phyloP scores from a whole-genome alignment of 1,139 yeast species.

The Scheffersomyces illinoinensis region DNA sequence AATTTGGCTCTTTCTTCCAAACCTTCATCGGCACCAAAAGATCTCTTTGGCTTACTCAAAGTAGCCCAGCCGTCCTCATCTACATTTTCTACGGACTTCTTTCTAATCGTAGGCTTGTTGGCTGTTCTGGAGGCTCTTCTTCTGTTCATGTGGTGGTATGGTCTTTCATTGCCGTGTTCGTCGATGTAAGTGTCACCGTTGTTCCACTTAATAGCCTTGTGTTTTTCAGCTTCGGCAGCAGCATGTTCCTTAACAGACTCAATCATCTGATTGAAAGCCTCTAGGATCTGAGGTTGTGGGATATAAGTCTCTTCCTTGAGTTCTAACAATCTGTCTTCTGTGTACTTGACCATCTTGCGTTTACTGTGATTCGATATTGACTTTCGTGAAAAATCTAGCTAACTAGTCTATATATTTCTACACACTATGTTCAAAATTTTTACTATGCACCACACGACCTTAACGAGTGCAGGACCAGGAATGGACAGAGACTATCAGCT shows the following conservation, averaged over 20 bases:
- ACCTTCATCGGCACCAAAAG: conserved; percentile 50
- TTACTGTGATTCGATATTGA: background rate
- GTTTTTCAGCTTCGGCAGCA: conserved; percentile 33
- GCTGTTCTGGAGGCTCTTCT: conserved; percentile 62
- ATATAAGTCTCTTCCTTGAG: conserved; percentile 57
- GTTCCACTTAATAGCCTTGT: conserved; percentile 31
- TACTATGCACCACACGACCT: background rate
- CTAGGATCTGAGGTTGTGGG: conserved; percentile 63
- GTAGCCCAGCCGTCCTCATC: conserved; percentile 88
- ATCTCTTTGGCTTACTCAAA: conserved; percentile 50
- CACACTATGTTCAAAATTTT: background rate
- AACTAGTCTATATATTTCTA: background rate
- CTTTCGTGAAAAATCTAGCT: background rate
- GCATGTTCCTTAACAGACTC: conserved; percentile 59
- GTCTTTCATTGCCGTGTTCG: conserved; percentile 49
- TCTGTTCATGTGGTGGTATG: conserved; percentile 52
- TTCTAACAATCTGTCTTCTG: conserved; percentile 67
- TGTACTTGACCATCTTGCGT: conserved; percentile 55
- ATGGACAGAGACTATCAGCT: background rate
- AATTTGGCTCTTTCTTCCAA: conserved; percentile 49
- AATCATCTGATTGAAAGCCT: conserved; percentile 63
- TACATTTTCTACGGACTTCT: conserved; percentile 58
- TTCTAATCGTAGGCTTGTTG: conserved; percentile 51
- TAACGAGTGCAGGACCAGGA: background rate
- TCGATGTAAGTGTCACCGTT: conserved; percentile 53